Evolutionary conservation across 805 yeast genomes (phyloP).

Genomic region (Barnettozyma pratensis): DNA sequence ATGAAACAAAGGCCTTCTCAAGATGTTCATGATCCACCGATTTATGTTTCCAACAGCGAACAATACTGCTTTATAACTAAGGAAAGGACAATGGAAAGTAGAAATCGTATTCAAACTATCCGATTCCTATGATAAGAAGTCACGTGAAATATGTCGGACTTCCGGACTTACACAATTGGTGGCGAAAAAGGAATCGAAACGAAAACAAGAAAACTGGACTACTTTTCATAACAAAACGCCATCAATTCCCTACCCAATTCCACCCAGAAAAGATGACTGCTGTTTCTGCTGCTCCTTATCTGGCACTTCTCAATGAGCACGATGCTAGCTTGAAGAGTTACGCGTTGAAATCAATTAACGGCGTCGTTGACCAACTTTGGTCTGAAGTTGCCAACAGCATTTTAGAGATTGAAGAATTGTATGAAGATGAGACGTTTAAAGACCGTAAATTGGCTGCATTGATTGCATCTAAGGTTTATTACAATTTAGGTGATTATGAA

Average conservation of each 20-base stretch:
- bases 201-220: not conserved
- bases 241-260: not conserved
- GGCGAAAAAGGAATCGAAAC: too few species aligned
- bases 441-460: conserved; percentile 84
- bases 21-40: not conserved
- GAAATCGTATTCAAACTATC: too few species aligned
- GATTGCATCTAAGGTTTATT: conserved; percentile 83
- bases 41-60: not conserved
- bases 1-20: not conserved
- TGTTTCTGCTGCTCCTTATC: conserved; percentile 85
- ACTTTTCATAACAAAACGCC: not conserved
- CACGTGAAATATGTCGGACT: too few species aligned
- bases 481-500: conserved; percentile 91
- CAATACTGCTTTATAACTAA: not conserved
- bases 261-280: conserved; percentile 2
- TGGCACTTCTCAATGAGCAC: conserved; percentile 82
- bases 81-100: too few species aligned
- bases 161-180: too few species aligned
- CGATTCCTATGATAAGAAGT: too few species aligned
- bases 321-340: conserved; percentile 74
- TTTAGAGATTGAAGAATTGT: conserved; percentile 83
- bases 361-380: conserved; percentile 88
- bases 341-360: conserved; percentile 79
- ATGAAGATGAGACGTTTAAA: conserved; percentile 76
- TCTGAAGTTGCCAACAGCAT: conserved; percentile 93